A percentile compares a stretch with the other conserved stretches of the same genome.
Evolutionary conservation across 768 basidiomycete genomes (phyloP).

Genomic region (Russula sp.): DNA sequence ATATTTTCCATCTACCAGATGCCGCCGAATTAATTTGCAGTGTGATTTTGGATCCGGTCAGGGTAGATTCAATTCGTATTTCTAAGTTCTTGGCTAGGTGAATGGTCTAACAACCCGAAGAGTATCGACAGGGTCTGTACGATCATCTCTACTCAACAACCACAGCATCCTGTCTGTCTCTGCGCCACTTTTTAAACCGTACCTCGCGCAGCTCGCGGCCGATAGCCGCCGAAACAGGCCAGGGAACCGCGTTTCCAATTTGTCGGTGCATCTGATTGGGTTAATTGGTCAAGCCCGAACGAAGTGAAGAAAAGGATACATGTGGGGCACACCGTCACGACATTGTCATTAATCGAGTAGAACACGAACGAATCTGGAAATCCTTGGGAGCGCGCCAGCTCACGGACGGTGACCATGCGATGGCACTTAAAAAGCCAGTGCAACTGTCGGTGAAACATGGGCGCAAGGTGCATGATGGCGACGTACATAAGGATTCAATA

Average conservation of each 20-base stretch:
- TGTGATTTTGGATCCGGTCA: too few species aligned
- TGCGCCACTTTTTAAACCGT: slow-evolving; percentile 37
- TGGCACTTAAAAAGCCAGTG: slow-evolving; percentile 42
- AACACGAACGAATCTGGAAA: slow-evolving; percentile 75
- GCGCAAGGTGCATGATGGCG: neutral
- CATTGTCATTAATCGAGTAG: slow-evolving; percentile 42
- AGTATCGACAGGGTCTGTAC: too few species aligned
- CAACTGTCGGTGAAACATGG: neutral
- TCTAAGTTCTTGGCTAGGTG: too few species aligned
- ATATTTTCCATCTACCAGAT: too few species aligned
- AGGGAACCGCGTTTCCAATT: slow-evolving; percentile 77
- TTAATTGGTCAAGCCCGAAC: neutral
- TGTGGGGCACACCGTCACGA: slow-evolving; percentile 50
- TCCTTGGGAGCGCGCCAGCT: slow-evolving; percentile 75
- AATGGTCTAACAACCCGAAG: too few species aligned
- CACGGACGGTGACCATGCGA: slow-evolving; percentile 67
- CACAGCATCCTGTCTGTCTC: slow-evolving; percentile 5
- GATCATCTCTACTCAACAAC: slow-evolving; percentile 13
- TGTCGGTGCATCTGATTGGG: slow-evolving; percentile 62
- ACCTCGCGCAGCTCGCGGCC: slow-evolving; percentile 54
- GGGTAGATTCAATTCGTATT: too few species aligned
- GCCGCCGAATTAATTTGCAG: too few species aligned
- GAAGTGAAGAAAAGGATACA: too few species aligned
- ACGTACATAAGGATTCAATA: slow-evolving; percentile 61
- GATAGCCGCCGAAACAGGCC: slow-evolving; percentile 56